A percentile compares a stretch with the other conserved stretches of the same genome.
These are phyloP conservation scores for Colletotrichum phormii DNA, from an alignment of 2,329 filamentous ascomycete genomes.

Conservation along the genomic window DNA sequence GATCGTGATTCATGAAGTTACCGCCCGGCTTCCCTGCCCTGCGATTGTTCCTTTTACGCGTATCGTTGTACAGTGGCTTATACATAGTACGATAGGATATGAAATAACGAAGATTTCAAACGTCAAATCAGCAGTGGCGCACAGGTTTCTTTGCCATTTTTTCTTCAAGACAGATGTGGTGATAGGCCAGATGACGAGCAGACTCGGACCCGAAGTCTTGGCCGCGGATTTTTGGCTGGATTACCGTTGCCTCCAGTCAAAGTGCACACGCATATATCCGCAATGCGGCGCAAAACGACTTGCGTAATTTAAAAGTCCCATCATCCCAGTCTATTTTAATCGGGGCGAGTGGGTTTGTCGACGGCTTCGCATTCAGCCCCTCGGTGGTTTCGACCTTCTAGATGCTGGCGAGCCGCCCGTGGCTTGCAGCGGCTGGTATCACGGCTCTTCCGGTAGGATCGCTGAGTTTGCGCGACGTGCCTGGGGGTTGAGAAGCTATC, in stretches of 20 bases:
- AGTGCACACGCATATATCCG: not conserved
- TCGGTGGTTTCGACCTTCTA: not conserved
- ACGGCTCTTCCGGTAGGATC: not conserved
- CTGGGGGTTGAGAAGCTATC: not conserved
- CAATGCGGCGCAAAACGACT: not conserved
- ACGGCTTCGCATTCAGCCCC: not conserved
- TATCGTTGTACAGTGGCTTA: not conserved
- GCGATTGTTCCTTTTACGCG: slow-evolving; percentile 4
- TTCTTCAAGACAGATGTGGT: too few species aligned
- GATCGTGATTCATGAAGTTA: not conserved
- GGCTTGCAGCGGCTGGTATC: not conserved
- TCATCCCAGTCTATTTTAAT: not conserved
- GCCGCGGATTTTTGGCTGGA: not conserved
- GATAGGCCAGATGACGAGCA: not conserved
- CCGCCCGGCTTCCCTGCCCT: slow-evolving; percentile 2
- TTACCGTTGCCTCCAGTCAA: not conserved
- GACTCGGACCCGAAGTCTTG: not conserved
- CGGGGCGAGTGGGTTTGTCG: not conserved
- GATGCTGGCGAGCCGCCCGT: not conserved
- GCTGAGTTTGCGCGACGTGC: not conserved
- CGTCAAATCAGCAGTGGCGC: not conserved
- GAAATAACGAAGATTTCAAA: slow-evolving; percentile 12
- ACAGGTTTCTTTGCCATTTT: too few species aligned
- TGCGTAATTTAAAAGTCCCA: not conserved
- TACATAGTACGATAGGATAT: slow-evolving; percentile 8